These are phyloP conservation scores for Andrographis paniculata DNA, from an alignment of 305 asterid species.

Conservation along the genomic window DNA sequence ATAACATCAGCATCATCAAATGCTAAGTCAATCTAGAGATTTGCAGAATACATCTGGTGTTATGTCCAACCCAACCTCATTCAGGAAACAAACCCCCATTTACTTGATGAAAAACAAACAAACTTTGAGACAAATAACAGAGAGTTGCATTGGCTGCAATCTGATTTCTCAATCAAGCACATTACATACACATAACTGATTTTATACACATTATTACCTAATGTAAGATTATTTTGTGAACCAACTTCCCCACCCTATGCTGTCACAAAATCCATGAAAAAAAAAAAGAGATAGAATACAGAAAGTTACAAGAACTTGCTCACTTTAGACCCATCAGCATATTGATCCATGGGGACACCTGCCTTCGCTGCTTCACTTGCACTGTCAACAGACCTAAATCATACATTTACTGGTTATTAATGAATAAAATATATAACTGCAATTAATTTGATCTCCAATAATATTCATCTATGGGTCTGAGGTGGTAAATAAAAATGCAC, in stretches of 20 bases:
- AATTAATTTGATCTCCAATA: not conserved
- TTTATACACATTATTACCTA: too few relatives aligned
- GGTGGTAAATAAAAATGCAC: too few relatives aligned
- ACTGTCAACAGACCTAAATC: constrained; percentile 64
- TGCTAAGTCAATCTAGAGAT: constrained; percentile 52
- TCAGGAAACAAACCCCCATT: not conserved
- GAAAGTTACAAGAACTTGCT: constrained; percentile 14
- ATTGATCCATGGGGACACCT: constrained; percentile 68
- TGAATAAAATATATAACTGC: constrained; percentile 12
- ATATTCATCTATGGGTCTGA: not conserved
- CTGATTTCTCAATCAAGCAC: not conserved
- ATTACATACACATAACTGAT: too few relatives aligned
- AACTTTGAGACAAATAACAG: not conserved
- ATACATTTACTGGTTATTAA: constrained; percentile 30
- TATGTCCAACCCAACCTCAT: constrained; percentile 11
- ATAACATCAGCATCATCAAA: constrained; percentile 64
- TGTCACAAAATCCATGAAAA: not conserved
- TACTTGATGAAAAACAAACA: not conserved
- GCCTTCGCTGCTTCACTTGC: constrained; percentile 88
- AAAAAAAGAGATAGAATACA: not conserved
- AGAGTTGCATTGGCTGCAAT: not conserved
- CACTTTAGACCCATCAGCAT: constrained; percentile 37
- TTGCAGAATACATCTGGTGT: constrained; percentile 16
- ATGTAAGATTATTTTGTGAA: not conserved
- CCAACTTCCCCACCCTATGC: not conserved